Evolutionary conservation across 768 basidiomycete genomes (phyloP).

Genomic region (Amanita exitialis): DNA sequence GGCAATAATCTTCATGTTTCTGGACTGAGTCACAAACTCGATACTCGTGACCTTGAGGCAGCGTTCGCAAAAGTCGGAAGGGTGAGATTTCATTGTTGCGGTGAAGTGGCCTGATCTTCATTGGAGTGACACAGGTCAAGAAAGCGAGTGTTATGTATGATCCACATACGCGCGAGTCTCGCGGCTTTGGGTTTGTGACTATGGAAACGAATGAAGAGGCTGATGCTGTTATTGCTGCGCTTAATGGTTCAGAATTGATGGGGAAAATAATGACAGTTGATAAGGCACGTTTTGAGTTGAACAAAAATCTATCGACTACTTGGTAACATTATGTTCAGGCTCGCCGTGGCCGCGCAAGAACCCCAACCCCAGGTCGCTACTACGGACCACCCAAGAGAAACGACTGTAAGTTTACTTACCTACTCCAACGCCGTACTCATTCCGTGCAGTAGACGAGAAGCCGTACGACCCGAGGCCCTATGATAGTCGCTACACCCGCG

Average conservation of each 20-base stretch:
- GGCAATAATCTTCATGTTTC: slow-evolving; percentile 62
- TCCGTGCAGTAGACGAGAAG: slow-evolving; percentile 48
- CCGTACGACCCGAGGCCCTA: slow-evolving; percentile 91
- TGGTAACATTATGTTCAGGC: slow-evolving; percentile 36
- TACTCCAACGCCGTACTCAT: slow-evolving; percentile 5
- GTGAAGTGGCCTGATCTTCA: background rate
- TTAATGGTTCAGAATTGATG: slow-evolving; percentile 77
- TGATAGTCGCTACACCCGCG: slow-evolving; percentile 76
- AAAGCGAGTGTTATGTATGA: slow-evolving; percentile 68
- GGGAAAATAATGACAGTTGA: slow-evolving; percentile 87
- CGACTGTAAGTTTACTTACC: slow-evolving; percentile 35
- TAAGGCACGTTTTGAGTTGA: slow-evolving; percentile 39
- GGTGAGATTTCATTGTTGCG: background rate
- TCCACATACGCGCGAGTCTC: slow-evolving; percentile 58
- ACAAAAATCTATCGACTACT: background rate
- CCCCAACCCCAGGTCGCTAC: slow-evolving; percentile 92
- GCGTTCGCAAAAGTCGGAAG: slow-evolving; percentile 79
- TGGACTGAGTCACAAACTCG: slow-evolving; percentile 45
- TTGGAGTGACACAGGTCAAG: slow-evolving; percentile 45
- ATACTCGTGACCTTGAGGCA: slow-evolving; percentile 81
- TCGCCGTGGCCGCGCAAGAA: slow-evolving; percentile 80
- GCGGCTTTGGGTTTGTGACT: slow-evolving; percentile 76
- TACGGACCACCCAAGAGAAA: slow-evolving; percentile 84
- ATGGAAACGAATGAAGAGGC: slow-evolving; percentile 74
- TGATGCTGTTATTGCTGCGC: slow-evolving; percentile 77